Conservation (phyloP, 352 stramenopile genomes). For the Globisporangium cederbergense region DNA sequence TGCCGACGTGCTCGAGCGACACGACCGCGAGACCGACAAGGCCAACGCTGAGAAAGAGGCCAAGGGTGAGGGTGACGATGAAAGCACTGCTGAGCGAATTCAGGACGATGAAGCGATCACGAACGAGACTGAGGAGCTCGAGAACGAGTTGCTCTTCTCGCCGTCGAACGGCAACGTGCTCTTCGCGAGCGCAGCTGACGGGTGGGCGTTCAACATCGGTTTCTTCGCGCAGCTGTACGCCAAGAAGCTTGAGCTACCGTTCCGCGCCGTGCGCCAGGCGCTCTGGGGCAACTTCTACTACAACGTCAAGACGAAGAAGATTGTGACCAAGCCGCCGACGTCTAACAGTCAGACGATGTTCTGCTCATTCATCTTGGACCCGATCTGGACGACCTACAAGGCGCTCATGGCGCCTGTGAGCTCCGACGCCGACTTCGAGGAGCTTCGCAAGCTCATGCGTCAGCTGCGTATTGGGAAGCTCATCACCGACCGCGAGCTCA, state of each 20-base stretch:
- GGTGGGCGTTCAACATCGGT: conserved; percentile 91
- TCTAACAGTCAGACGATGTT: conserved; percentile 87
- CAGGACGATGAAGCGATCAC: conserved; percentile 53
- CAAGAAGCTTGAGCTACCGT: conserved; percentile 66
- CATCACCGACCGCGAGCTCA: conserved; percentile 68
- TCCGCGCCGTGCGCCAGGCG: conserved; percentile 61
- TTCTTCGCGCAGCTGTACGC: conserved; percentile 74
- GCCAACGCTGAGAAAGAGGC: conserved; percentile 17
- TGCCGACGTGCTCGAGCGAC: conserved; percentile 66
- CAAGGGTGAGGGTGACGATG: conserved; percentile 10
- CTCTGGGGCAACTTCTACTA: conserved; percentile 93
- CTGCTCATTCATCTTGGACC: conserved; percentile 89
- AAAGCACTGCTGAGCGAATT: conserved; percentile 1
- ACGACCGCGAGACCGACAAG: conserved; percentile 34
- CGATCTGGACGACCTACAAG: conserved; percentile 89
- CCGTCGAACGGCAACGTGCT: conserved; percentile 90
- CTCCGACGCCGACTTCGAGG: conserved; percentile 45
- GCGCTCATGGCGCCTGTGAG: conserved; percentile 39
- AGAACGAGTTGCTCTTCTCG: conserved; percentile 83
- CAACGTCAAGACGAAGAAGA: conserved; percentile 90
- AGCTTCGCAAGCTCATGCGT: conserved; percentile 57
- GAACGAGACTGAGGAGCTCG: conserved; percentile 58
- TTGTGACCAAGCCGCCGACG: conserved; percentile 73
- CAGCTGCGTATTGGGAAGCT: conserved; percentile 66
- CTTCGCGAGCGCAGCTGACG: conserved; percentile 90